Base-by-base conservation (phyloP, 352 stramenopile species). In the Pythium vanterpoolii region DNA sequence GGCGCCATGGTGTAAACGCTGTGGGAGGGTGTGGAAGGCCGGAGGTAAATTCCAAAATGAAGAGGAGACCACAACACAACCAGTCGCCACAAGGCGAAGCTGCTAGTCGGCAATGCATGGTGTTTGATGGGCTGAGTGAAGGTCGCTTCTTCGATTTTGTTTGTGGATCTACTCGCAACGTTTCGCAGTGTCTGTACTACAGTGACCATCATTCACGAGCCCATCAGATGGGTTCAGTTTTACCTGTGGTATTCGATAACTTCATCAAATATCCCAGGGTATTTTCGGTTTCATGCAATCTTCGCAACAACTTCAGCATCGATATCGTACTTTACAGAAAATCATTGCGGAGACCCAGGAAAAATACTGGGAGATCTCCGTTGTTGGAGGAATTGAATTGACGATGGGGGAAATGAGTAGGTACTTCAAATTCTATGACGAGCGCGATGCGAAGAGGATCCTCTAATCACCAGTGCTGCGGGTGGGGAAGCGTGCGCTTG, bases 401-500 rank as follows among this genome's bases (percentile, higher is more conserved):
- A n/a, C n/a, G n/a, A n/a, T n/a, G n/a, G n/a, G n/a, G n/a, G n/a
- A n/a, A n/a, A n/a, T n/a, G n/a, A n/a, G n/a, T n/a, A n/a, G n/a
- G n/a, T n/a, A n/a, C n/a, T n/a, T n/a, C n/a, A n/a, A n/a, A n/a
- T n/a, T n/a, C n/a, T n/a, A n/a, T n/a, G n/a, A n/a, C n/a, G n/a
- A n/a, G n/a, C n/a, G n/a, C n/a, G n/a, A n/a, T n/a, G n/a, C n/a
- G n/a, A n/a, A n/a, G n/a, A n/a, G n/a, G n/a, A n/a, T n/a, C n/a
- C n/a, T n/a, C n/a, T n/a, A n/a, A n/a, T 57, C 27, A 61, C 51
- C 51, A 66, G 33, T 66, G 51, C 52, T 50, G 34, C 5, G 43
- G 38, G 38, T 62, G 52, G 38, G 55, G 27, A 16, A 54, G 42
- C 40, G 39, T 53, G n/a, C 46, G 52, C 26, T 40, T 36, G 36